These are phyloP conservation scores for Tolypocladium amazonense DNA, from an alignment of 2,329 filamentous ascomycete genomes.

Conservation along the genomic window DNA sequence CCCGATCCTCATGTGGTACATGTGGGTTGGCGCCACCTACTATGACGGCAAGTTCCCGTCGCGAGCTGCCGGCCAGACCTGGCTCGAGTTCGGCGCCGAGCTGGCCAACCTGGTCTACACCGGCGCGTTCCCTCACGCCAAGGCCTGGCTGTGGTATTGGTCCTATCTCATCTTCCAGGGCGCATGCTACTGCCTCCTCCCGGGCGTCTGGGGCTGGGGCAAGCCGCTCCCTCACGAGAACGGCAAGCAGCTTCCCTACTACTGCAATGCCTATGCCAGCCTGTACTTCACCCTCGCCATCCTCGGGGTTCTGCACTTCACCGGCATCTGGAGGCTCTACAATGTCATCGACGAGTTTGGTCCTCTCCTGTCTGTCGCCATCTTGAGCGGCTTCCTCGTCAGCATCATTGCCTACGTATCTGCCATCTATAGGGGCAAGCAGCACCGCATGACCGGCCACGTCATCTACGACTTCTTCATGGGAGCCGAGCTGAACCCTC, in stretches of 20 bases:
- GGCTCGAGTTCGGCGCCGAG: conserved; percentile 60
- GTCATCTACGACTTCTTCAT: conserved; percentile 85
- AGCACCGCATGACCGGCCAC: conserved; percentile 91
- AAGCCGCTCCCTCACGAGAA: conserved; percentile 76
- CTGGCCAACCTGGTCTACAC: conserved; percentile 66
- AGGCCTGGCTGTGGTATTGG: conserved; percentile 94
- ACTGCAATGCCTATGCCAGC: conserved; percentile 80
- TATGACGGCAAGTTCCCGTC: conserved; percentile 76
- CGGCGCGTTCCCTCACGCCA: conserved; percentile 70
- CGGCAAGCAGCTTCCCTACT: conserved; percentile 83
- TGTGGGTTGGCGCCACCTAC: conserved; percentile 94
- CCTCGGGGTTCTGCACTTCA: conserved; percentile 64
- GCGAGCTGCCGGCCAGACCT: conserved; percentile 54
- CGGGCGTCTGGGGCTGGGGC: conserved; percentile 78
- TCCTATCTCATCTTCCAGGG: conserved; percentile 78
- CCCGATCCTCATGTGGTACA: conserved; percentile 95
- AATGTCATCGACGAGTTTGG: conserved; percentile 94
- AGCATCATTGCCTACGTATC: conserved; percentile 79
- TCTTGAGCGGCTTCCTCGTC: conserved; percentile 79
- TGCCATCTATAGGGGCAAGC: conserved; percentile 64
- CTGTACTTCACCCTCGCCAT: conserved; percentile 78
- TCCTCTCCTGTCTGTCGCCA: conserved; percentile 83
- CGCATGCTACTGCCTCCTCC: conserved; percentile 72
- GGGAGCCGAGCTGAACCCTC: conserved; percentile 77
- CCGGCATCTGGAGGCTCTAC: conserved; percentile 79